A percentile compares a stretch with the other conserved stretches of the same genome.
Conservation (phyloP, 208 protist genomes). For the Wallacemonas rigidus region DNA sequence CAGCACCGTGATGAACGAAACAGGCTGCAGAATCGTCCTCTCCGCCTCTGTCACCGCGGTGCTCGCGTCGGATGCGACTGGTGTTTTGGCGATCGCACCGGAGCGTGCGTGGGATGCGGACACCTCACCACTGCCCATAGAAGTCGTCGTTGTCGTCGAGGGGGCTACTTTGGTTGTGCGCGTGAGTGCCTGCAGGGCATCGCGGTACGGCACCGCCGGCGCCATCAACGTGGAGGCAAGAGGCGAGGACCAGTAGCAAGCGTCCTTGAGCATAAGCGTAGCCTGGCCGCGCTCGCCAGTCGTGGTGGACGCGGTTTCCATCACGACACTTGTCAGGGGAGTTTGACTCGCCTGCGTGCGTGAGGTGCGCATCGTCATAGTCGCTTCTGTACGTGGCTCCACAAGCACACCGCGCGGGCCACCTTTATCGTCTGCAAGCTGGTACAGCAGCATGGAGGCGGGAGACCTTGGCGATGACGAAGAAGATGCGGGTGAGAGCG, state of each 20-base stretch:
- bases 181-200: neutral
- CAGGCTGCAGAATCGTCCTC: neutral
- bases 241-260: neutral
- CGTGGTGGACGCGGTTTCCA: neutral
- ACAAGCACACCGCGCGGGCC: constrained; percentile 2
- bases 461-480: neutral
- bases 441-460: constrained; percentile 15
- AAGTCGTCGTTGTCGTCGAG: too few relatives aligned
- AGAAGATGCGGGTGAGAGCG: neutral
- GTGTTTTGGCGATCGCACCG: too few relatives aligned
- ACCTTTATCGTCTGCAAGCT: constrained; percentile 10
- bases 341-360: neutral
- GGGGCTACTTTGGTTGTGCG: neutral
- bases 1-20: constrained; percentile 23
- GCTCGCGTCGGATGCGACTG: neutral
- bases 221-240: neutral
- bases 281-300: constrained; percentile 8
- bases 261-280: neutral
- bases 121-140: too few relatives aligned
- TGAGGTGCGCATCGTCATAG: neutral
- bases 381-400: neutral
- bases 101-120: too few relatives aligned
- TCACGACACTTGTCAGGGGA: neutral
- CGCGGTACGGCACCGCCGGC: constrained; percentile 2
- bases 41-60: neutral